Evolutionary conservation across 192 early-diverging fungal species (phyloP).

Genomic region (Backusella mclennaniae): DNA sequence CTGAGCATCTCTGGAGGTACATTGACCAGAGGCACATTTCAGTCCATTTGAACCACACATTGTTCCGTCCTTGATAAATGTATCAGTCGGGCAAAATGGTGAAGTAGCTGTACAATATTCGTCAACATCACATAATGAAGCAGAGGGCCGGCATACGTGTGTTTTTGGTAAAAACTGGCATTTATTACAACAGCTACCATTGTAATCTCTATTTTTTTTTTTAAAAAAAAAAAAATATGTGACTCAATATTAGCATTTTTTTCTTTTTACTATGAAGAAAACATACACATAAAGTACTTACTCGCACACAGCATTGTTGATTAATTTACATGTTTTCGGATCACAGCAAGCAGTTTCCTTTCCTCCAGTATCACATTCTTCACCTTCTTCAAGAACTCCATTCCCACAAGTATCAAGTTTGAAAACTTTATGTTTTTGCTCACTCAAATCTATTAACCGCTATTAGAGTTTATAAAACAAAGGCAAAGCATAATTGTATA

Average conservation of each 20-base stretch:
- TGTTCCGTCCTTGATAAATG: constrained; percentile 62
- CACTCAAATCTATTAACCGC: constrained; percentile 32
- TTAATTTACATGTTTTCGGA: constrained; percentile 77
- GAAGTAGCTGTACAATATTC: constrained; percentile 76
- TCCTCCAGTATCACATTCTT: constrained; percentile 90
- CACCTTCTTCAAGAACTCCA: constrained; percentile 83
- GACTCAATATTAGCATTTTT: not conserved
- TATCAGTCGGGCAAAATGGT: constrained; percentile 71
- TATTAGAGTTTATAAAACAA: not conserved
- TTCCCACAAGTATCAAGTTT: constrained; percentile 70
- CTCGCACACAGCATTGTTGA: constrained; percentile 70
- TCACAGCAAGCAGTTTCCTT: constrained; percentile 86
- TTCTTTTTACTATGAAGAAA: not conserved
- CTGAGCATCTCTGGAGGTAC: constrained; percentile 72
- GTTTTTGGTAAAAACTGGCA: constrained; percentile 62
- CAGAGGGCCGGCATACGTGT: constrained; percentile 69
- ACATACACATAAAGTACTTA: constrained; percentile 13
- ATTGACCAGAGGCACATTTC: constrained; percentile 68
- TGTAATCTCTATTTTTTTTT: constrained; percentile 54
- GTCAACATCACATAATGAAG: constrained; percentile 76
- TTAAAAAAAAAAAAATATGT: not conserved
- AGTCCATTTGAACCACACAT: constrained; percentile 56
- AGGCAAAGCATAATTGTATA: not conserved
- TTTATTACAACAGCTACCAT: constrained; percentile 80
- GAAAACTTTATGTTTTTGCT: not conserved